Conservation (phyloP, 2,329 filamentous ascomycete species). For the Pleomassaria siparia region DNA sequence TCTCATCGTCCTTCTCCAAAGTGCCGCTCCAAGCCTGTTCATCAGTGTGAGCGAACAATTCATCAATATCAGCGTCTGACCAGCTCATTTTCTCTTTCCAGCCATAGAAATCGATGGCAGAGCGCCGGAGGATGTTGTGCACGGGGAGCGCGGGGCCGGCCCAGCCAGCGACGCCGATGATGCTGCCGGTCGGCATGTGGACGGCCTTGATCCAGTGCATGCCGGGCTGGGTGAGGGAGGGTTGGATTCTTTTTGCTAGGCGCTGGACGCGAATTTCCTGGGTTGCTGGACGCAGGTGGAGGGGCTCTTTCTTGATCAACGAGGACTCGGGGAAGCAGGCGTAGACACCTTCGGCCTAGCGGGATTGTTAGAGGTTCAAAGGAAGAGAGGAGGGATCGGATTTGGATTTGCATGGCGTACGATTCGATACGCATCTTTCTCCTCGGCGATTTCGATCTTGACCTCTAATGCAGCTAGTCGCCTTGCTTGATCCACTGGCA, state of each 20-base stretch:
- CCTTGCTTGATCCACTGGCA: constrained; percentile 20
- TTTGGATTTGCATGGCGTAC: constrained; percentile 1
- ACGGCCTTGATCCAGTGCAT: constrained; percentile 32
- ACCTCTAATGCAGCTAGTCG: constrained; percentile 14
- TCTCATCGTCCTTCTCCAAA: constrained; percentile 19
- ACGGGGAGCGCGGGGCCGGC: constrained; percentile 17
- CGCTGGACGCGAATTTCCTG: constrained; percentile 15
- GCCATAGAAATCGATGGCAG: constrained; percentile 20
- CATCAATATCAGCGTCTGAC: constrained; percentile 26
- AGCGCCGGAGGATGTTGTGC: constrained; percentile 20
- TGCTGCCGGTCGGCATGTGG: constrained; percentile 16
- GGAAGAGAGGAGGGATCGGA: not conserved
- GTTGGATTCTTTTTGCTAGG: constrained; percentile 23
- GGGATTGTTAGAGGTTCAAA: not conserved
- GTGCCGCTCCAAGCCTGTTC: constrained; percentile 20
- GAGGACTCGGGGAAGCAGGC: constrained; percentile 19
- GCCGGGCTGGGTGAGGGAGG: constrained; percentile 16
- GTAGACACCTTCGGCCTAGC: constrained; percentile 32
- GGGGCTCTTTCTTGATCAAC: constrained; percentile 27
- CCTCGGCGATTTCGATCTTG: constrained; percentile 3
- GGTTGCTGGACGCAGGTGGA: constrained; percentile 11
- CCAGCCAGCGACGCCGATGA: constrained; percentile 35
- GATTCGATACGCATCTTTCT: not conserved
- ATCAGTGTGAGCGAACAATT: constrained; percentile 23
- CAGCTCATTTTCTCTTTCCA: constrained; percentile 23